These are phyloP conservation scores for Diplodia intermedia DNA, from an alignment of 2,329 filamentous ascomycete genomes.

Conservation along the genomic window DNA sequence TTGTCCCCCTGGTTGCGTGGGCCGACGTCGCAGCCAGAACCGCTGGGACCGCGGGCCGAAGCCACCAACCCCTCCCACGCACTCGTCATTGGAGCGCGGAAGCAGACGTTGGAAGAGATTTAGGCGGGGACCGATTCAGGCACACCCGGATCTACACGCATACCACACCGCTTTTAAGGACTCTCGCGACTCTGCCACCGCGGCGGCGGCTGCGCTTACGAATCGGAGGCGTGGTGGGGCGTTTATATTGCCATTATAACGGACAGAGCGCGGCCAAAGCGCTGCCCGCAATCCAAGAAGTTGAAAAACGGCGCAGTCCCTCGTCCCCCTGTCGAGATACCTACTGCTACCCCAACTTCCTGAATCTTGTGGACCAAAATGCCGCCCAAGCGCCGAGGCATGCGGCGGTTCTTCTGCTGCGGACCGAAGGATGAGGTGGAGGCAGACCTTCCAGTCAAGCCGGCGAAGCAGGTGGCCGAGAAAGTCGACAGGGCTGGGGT, in stretches of 20 bases:
- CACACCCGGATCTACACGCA: conserved; percentile 30
- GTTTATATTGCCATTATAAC: conserved; percentile 27
- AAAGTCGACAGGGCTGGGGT: conserved; percentile 21
- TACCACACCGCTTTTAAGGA: conserved; percentile 28
- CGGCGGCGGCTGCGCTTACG: conserved; percentile 25
- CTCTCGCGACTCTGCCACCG: conserved; percentile 15
- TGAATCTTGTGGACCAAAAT: conserved; percentile 17
- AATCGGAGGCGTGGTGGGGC: conserved; percentile 23
- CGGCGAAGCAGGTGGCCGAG: conserved; percentile 26
- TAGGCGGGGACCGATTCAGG: conserved; percentile 25
- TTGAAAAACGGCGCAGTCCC: conserved; percentile 28
- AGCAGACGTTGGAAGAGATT: conserved; percentile 24
- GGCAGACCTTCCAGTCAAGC: conserved; percentile 18
- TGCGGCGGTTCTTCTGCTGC: conserved; percentile 29
- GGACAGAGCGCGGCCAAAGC: conserved; percentile 26
- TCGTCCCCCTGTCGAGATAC: conserved; percentile 22
- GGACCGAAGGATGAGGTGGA: conserved; percentile 25
- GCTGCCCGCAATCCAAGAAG: conserved; percentile 20
- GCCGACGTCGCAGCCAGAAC: conserved; percentile 22
- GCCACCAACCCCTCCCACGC: conserved; percentile 18
- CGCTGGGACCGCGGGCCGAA: conserved; percentile 21
- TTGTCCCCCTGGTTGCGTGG: conserved; percentile 14
- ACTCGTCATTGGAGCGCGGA: conserved; percentile 25
- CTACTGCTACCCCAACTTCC: conserved; percentile 18
- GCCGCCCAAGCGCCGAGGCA: conserved; percentile 28